Evolutionary conservation across 495 filamentous ascomycete species (phyloP), one percentile per base, ranked within the genome.

Genomic region (Penicillium steckii): DNA sequence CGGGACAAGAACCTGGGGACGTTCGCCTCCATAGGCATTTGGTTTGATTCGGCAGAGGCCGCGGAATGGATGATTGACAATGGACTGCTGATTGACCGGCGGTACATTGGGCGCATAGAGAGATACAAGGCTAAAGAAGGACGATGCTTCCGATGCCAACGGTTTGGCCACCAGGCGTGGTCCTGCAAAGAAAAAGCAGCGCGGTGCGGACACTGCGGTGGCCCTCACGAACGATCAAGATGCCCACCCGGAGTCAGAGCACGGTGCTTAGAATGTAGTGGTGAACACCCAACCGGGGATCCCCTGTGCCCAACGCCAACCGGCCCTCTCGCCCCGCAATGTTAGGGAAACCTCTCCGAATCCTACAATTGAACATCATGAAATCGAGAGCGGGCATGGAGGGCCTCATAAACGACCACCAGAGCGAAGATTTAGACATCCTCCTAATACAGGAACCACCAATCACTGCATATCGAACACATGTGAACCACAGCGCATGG

Each of bases 311-410:
- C 15, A 42, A 52, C 29, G 1, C 59, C 51, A 12, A 21, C 55
- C 26, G 26, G 13, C 50, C 45, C 21, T 43, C 50, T 4, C 45
- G 32, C 29, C 18, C 49, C 9, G 15, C 26, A 55, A 62, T 69
- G 46, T 52, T 59, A 51, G 48, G 49, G 32, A 35, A 15, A 2
- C 8, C 8, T 15, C 32, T 35, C 3, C 32, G 32, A 9, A 35
- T 70, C 30, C 54, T 69, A 57, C 56, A 69, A 33, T 50, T 66
- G 38, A 69, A 69, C 47, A 69, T 58, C 3, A 55, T 51, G 55
- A 68, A 66, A 56, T 65, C 60, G 0, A 43, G 57, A 18, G n/a
- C 57, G 33, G 40, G 61, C 2, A 69, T 67, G 46, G 53, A 69
- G 33, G 64, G 57, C 10, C 57, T 69, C 1, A 67, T 69, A 33